Percentiles rank a stretch among this genome's conserved stretches.
These are phyloP conservation scores for Corinectria fuckeliana DNA, from an alignment of 2,329 filamentous ascomycete genomes.

Conservation along the genomic window DNA sequence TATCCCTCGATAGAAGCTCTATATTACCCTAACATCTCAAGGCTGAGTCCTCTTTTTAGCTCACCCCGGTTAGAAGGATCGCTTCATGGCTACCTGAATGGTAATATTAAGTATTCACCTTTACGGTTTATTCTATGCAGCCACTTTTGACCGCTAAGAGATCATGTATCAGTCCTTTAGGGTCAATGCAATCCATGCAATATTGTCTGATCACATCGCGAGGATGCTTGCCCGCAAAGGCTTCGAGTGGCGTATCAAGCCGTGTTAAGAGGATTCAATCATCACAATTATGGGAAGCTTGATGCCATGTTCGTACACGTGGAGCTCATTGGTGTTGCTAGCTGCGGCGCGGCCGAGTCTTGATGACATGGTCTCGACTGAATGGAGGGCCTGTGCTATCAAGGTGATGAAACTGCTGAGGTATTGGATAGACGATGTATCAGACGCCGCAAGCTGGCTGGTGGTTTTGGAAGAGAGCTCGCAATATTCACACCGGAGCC, in stretches of 20 bases:
- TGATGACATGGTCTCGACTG: neutral
- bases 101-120: neutral
- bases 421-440: neutral
- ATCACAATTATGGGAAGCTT: slow-evolving; percentile 4
- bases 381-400: neutral
- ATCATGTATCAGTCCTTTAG: slow-evolving; percentile 11
- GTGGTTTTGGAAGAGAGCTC: neutral
- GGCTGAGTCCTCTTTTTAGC: neutral
- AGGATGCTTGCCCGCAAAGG: neutral
- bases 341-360: neutral
- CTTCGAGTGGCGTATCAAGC: neutral
- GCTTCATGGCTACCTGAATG: neutral
- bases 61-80: neutral
- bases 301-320: slow-evolving; percentile 2
- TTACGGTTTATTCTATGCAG: slow-evolving; percentile 7
- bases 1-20: neutral
- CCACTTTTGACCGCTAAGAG: slow-evolving; percentile 8
- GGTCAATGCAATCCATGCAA: neutral
- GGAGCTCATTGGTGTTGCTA: neutral
- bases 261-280: neutral
- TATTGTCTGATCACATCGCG: neutral
- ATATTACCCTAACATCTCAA: neutral
- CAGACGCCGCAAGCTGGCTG: neutral
- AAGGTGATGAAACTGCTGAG: neutral
- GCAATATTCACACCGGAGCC: neutral